Conservation (phyloP, 768 basidiomycete genomes). For the Russula sp. region DNA sequence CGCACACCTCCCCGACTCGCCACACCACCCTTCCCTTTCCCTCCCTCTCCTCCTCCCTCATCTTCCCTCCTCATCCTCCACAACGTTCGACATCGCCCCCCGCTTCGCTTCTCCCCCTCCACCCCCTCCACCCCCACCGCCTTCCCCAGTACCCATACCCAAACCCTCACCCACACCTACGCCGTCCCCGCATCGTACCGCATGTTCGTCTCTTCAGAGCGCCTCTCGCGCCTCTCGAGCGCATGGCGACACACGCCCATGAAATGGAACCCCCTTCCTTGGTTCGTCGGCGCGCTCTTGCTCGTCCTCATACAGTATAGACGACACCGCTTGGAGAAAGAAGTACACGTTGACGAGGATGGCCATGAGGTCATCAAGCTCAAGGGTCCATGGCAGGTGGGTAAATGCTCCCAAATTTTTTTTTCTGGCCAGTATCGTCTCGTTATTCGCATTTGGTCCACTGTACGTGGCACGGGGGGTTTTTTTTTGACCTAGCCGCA, state of each 20-base stretch:
- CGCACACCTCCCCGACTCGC: neutral
- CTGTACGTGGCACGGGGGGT: neutral
- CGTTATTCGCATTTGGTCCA: neutral
- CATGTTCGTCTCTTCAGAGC: conserved; percentile 43
- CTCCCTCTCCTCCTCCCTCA: too few relatives aligned
- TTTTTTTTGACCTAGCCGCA: neutral
- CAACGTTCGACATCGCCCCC: neutral
- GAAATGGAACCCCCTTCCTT: conserved; percentile 92
- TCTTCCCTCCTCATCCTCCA: conserved; percentile 1
- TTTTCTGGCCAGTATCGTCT: neutral
- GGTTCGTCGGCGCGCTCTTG: conserved; percentile 87
- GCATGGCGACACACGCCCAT: conserved; percentile 88
- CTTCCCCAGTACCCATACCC: neutral
- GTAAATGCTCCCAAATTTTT: conserved; percentile 21
- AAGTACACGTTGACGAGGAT: conserved; percentile 77
- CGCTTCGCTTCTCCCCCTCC: conserved; percentile 1
- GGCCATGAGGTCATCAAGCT: conserved; percentile 78
- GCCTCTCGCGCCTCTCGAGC: conserved; percentile 61
- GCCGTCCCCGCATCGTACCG: conserved; percentile 3
- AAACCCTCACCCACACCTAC: neutral
- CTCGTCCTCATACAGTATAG: conserved; percentile 77
- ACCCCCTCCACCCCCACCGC: neutral
- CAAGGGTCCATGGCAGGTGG: conserved; percentile 93
- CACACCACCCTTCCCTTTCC: too few relatives aligned
- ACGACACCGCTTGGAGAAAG: conserved; percentile 47